Evolutionary conservation across 176 grass and related monocot genomes (phyloP).

Genomic region (Musa beccarii): DNA sequence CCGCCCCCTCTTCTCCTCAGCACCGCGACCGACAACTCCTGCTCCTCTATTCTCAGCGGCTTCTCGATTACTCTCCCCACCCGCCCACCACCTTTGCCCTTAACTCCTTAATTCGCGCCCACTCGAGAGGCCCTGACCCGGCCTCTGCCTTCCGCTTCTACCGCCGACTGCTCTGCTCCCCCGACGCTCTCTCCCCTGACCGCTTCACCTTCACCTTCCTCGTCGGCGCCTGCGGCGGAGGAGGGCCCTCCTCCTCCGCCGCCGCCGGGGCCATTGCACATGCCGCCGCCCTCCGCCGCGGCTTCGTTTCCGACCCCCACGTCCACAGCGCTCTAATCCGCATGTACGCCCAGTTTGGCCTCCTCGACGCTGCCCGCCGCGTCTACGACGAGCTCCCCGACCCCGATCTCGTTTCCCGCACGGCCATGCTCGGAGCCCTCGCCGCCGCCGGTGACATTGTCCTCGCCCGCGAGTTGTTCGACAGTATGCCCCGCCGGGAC

Average conservation of each 20-base stretch:
- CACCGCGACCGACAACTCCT: neutral
- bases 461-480: constrained; percentile 49
- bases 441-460: constrained; percentile 27
- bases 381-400: constrained; percentile 37
- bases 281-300: constrained; percentile 31
- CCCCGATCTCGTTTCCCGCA: constrained; percentile 43
- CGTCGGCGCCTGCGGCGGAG: constrained; percentile 34
- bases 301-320: constrained; percentile 45
- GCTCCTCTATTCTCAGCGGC: constrained; percentile 35
- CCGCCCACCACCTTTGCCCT: constrained; percentile 31
- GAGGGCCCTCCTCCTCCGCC: neutral
- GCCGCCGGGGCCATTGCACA: constrained; percentile 31
- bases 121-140: constrained; percentile 31
- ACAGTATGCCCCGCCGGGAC: constrained; percentile 41
- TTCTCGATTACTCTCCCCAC: constrained; percentile 29
- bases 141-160: constrained; percentile 35
- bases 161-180: constrained; percentile 32
- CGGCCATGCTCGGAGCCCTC: constrained; percentile 39
- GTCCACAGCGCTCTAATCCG: constrained; percentile 56
- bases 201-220: constrained; percentile 56
- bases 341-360: constrained; percentile 58
- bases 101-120: constrained; percentile 46
- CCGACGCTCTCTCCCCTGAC: constrained; percentile 30
- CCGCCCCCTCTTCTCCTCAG: neutral
- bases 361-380: constrained; percentile 14